A percentile compares a stretch with the other conserved stretches of the same genome.
Conservation (phyloP, 2,329 filamentous ascomycete genomes). For the Colletotrichum sp. region DNA sequence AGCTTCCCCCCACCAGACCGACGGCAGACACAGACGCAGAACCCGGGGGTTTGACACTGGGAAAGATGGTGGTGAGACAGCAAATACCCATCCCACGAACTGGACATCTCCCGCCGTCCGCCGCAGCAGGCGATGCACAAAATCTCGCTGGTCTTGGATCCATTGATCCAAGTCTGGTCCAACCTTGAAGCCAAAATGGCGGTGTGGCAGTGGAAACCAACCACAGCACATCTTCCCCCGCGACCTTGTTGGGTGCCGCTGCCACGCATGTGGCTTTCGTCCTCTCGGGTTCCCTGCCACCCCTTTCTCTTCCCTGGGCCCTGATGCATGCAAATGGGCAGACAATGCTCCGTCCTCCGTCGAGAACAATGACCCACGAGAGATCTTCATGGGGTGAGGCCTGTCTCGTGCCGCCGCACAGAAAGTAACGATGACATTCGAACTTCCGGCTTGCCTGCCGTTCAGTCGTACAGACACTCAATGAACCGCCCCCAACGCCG, state of each 20-base stretch:
- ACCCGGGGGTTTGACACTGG: background rate
- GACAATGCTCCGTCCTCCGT: background rate
- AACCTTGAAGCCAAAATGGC: constrained; percentile 16
- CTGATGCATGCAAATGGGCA: background rate
- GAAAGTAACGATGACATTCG: background rate
- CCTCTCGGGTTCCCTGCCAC: background rate
- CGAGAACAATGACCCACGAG: background rate
- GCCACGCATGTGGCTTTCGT: background rate
- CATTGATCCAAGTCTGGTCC: constrained; percentile 7
- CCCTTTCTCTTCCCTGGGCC: background rate
- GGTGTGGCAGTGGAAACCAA: constrained; percentile 13
- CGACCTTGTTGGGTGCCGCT: background rate
- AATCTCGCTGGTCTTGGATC: background rate
- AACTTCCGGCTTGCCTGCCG: background rate
- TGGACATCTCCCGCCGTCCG: background rate
- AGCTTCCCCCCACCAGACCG: background rate
- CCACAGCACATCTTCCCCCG: background rate
- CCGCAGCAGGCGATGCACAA: constrained; percentile 13
- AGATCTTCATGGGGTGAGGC: constrained; percentile 12
- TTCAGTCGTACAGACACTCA: background rate
- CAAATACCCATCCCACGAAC: background rate
- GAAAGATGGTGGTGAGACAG: background rate
- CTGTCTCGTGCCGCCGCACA: background rate
- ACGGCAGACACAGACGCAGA: background rate
- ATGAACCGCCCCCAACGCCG: background rate